A percentile compares a stretch with the other conserved stretches of the same genome.
These are phyloP conservation scores for Pythium volutum DNA, from an alignment of 352 stramenopile genomes.

Conservation along the genomic window DNA sequence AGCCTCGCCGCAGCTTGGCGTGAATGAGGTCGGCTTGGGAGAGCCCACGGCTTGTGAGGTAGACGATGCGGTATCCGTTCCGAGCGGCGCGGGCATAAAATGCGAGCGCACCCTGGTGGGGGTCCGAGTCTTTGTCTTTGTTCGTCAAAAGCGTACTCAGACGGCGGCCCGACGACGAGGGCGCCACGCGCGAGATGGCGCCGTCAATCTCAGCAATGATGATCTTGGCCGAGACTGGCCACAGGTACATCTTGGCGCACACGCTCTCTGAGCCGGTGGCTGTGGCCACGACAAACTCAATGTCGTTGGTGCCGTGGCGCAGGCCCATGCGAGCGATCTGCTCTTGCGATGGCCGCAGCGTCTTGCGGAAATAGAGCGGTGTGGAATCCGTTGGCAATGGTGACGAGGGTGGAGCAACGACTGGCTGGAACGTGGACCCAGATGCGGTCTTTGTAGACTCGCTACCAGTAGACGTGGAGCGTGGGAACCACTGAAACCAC, in stretches of 20 bases:
- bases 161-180: slow-evolving; percentile 28
- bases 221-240: slow-evolving; percentile 65
- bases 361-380: slow-evolving; percentile 50
- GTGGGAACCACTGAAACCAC: slow-evolving; percentile 35
- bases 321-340: slow-evolving; percentile 62
- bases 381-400: not conserved
- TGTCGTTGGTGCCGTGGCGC: slow-evolving; percentile 57
- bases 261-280: slow-evolving; percentile 35
- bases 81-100: slow-evolving; percentile 66
- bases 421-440: slow-evolving; percentile 16
- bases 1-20: slow-evolving; percentile 27
- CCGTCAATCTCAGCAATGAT: slow-evolving; percentile 84
- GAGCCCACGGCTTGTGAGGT: slow-evolving; percentile 67
- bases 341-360: slow-evolving; percentile 51
- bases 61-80: slow-evolving; percentile 81
- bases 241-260: slow-evolving; percentile 65
- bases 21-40: slow-evolving; percentile 55
- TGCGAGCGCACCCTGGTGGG: slow-evolving; percentile 63
- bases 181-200: slow-evolving; percentile 45
- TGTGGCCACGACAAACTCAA: slow-evolving; percentile 58
- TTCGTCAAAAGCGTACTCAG: slow-evolving; percentile 30
- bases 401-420: not conserved
- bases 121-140: slow-evolving; percentile 47
- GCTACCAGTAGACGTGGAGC: slow-evolving; percentile 14
- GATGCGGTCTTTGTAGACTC: not conserved